phyloP scores from a whole-genome alignment of 805 yeast species.

The Isabelozyma gotoi region DNA sequence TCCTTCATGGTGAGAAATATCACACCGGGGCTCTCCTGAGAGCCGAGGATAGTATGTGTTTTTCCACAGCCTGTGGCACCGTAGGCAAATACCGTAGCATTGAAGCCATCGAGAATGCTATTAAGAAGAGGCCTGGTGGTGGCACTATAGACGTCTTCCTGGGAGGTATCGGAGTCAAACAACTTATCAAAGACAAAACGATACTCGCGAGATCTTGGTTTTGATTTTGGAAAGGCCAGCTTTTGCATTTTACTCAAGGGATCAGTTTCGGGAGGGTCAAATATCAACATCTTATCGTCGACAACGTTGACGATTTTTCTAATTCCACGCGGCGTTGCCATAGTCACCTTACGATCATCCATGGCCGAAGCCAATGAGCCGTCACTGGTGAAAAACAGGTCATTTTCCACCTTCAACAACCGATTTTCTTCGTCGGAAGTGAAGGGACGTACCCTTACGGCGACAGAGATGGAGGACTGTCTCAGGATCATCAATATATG shows the following conservation, averaged over 20 bases:
- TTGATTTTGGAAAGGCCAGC: slow-evolving; percentile 38
- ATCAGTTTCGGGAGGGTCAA: slow-evolving; percentile 78
- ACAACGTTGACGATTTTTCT: slow-evolving; percentile 75
- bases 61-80: slow-evolving; percentile 99
- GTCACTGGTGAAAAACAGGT: slow-evolving; percentile 49
- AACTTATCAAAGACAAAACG: slow-evolving; percentile 79
- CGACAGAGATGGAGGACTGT: slow-evolving; percentile 69
- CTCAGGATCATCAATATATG: not conserved
- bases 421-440: slow-evolving; percentile 55
- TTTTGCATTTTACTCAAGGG: slow-evolving; percentile 55
- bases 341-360: slow-evolving; percentile 2
- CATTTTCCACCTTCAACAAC: slow-evolving; percentile 40
- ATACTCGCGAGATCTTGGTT: slow-evolving; percentile 63
- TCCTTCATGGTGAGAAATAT: slow-evolving; percentile 78
- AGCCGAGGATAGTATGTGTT: slow-evolving; percentile 85
- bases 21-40: slow-evolving; percentile 71
- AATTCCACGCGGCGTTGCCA: slow-evolving; percentile 46
- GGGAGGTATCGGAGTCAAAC: slow-evolving; percentile 66
- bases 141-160: slow-evolving; percentile 61
- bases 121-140: slow-evolving; percentile 76
- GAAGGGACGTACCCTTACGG: slow-evolving; percentile 84
- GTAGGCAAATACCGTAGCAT: slow-evolving; percentile 91
- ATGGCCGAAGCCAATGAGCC: slow-evolving; percentile 43
- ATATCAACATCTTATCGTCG: slow-evolving; percentile 81
- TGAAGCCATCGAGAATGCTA: slow-evolving; percentile 77